phyloP scores from a whole-genome alignment of 768 basidiomycete species.

The Tubosaeta sp. region DNA sequence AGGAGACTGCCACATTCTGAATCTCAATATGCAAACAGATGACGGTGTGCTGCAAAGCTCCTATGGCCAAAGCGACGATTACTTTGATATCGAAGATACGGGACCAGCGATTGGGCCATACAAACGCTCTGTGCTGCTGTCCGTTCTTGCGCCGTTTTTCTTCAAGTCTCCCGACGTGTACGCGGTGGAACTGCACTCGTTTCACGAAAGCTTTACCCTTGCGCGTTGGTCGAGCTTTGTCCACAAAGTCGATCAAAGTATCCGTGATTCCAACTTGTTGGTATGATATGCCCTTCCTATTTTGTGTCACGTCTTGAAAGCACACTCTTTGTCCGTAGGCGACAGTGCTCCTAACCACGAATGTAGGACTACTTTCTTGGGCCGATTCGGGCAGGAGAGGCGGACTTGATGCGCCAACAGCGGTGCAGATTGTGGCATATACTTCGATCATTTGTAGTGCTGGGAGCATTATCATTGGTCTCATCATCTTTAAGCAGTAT shows the following conservation, averaged over 20 bases:
- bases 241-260: slow-evolving; percentile 28
- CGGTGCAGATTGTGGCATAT: slow-evolving; percentile 25
- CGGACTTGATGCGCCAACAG: slow-evolving; percentile 8
- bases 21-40: slow-evolving; percentile 7
- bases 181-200: slow-evolving; percentile 26
- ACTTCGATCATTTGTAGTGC: slow-evolving; percentile 26
- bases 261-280: slow-evolving; percentile 30
- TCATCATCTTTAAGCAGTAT: slow-evolving; percentile 30
- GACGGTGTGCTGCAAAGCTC: slow-evolving; percentile 26
- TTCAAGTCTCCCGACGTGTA: slow-evolving; percentile 26
- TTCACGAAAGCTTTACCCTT: slow-evolving; percentile 25
- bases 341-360: slow-evolving; percentile 26
- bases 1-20: background rate
- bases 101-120: slow-evolving; percentile 12
- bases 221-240: slow-evolving; percentile 28
- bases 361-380: slow-evolving; percentile 23
- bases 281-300: slow-evolving; percentile 4
- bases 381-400: background rate
- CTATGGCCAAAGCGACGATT: slow-evolving; percentile 30
- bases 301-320: background rate
- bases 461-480: slow-evolving; percentile 29
- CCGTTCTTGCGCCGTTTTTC: slow-evolving; percentile 20
- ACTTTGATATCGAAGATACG: slow-evolving; percentile 27
- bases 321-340: slow-evolving; percentile 12
- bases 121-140: slow-evolving; percentile 15